phyloP scores from a whole-genome alignment of 179 eudicot genomes.

The Heliamphora pulchella region DNA sequence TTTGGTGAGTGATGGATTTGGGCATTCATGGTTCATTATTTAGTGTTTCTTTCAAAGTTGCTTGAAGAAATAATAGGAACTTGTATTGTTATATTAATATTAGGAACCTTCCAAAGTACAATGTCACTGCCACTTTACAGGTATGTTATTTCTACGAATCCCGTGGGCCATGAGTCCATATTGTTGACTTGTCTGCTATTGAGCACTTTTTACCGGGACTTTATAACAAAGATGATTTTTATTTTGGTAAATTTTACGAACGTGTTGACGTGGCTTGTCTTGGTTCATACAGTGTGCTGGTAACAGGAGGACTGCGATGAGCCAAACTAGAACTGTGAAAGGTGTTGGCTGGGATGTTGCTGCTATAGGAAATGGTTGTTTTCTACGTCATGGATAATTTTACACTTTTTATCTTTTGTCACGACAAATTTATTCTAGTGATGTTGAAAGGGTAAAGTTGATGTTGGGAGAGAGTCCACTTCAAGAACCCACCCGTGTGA shows the following conservation, averaged over 20 bases:
- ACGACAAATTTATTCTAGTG: not conserved
- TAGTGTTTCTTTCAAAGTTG: not conserved
- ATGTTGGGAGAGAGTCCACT: no score
- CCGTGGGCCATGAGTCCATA: not conserved
- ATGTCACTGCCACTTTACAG: slow-evolving; percentile 81
- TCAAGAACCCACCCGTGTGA: no score
- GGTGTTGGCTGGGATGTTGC: slow-evolving; percentile 97
- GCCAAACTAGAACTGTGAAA: slow-evolving; percentile 67
- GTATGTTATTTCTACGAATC: slow-evolving; percentile 25
- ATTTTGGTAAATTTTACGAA: not conserved
- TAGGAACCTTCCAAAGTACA: slow-evolving; percentile 87
- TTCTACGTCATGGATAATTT: not conserved
- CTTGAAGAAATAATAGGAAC: slow-evolving; percentile 19
- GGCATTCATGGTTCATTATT: not conserved
- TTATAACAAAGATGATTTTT: not conserved
- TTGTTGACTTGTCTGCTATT: not conserved
- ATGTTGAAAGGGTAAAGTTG: not conserved
- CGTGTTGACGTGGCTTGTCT: slow-evolving; percentile 4
- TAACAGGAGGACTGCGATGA: slow-evolving; percentile 95
- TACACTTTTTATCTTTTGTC: not conserved
- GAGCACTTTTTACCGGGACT: not conserved
- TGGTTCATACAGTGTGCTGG: slow-evolving; percentile 75
- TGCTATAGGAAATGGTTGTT: slow-evolving; percentile 93
- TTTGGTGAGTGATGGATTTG: slow-evolving; percentile 45
- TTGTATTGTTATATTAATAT: slow-evolving; percentile 16